Evolutionary conservation across 169 alveolate species (phyloP), one percentile per base, ranked within the genome.

Genomic region (Eimeria maxima): DNA sequence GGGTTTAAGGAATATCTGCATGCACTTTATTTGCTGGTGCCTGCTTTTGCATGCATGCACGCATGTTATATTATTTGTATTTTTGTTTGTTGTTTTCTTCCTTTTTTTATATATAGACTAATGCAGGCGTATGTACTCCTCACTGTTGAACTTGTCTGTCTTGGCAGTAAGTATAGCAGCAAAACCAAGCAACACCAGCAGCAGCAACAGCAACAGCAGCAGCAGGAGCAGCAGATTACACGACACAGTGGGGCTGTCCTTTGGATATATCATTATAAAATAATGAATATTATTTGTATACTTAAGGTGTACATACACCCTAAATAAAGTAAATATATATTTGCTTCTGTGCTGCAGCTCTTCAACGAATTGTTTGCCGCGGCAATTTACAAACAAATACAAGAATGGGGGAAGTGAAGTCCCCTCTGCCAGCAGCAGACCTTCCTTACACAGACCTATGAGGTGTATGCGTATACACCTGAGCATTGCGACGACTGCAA

Each of bases 361-460:
- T 81, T 8, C 90, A 81, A 53, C 69, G 90, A 16, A 81, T 81
- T 29, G 55, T 47, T 22, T 81, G 90, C 69, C 67, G 90, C 44
- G 73, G 90, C 0, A 10, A 4, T 4, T 50, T 24, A 38, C 69
- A 47, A 20, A 27, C 45, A 24, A 24, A 18, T 42, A 45, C 73
- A 11, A 38, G 22, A 50, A 81, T 81, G 90, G 73, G 73, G 0
- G 73, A 81, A 47, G 47, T 81, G 14, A 81, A 81, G 29, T 4
- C 90, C 7, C n/a, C 73, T 16, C 10, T 81, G 11, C 67, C 90
- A 22, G 73, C 90, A 29, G 67, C 71, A 47, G 90, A 81, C 45
- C 90, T 81, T 45, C 90, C 90, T 18, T 81, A 81, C 90, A 47
- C 67, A 4, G 90, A 81, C 24, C 7, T 81, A 10, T 81, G 90